Conservation (phyloP, 495 filamentous ascomycete genomes). For the Talaromyces thailandensis region DNA sequence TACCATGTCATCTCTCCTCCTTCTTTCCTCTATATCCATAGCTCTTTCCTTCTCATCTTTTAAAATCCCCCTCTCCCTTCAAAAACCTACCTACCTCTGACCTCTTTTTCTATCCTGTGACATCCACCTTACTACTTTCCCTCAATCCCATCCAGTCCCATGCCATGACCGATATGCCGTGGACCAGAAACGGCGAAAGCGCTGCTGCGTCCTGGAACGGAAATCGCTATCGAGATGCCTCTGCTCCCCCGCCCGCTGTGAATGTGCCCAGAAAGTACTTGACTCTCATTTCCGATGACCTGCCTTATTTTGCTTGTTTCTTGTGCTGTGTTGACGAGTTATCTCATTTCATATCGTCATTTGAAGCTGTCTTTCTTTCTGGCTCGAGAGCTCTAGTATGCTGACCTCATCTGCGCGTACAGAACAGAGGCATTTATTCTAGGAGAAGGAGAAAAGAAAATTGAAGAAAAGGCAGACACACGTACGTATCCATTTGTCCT, state of each 20-base stretch:
- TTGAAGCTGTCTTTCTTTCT: neutral
- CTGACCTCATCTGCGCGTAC: constrained; percentile 14
- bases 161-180: constrained; percentile 5
- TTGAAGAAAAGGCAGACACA: constrained; percentile 74
- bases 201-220: constrained; percentile 3
- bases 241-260: constrained; percentile 5
- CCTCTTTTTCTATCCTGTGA: neutral
- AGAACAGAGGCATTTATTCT: constrained; percentile 93
- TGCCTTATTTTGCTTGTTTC: constrained; percentile 1
- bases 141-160: neutral
- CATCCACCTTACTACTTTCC: neutral
- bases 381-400: neutral
- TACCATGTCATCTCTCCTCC: neutral
- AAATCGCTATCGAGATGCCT: constrained; percentile 5
- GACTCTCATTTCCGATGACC: neutral
- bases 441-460: constrained; percentile 81
- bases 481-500: constrained; percentile 2
- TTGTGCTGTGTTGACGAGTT: neutral
- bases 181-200: constrained; percentile 1
- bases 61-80: neutral
- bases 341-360: constrained; percentile 9
- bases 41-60: neutral
- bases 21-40: neutral
- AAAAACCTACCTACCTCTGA: neutral
- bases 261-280: constrained; percentile 6